These are phyloP conservation scores for Trichoderma arundinaceum DNA, from an alignment of 2,329 filamentous ascomycete species.

Conservation along the genomic window DNA sequence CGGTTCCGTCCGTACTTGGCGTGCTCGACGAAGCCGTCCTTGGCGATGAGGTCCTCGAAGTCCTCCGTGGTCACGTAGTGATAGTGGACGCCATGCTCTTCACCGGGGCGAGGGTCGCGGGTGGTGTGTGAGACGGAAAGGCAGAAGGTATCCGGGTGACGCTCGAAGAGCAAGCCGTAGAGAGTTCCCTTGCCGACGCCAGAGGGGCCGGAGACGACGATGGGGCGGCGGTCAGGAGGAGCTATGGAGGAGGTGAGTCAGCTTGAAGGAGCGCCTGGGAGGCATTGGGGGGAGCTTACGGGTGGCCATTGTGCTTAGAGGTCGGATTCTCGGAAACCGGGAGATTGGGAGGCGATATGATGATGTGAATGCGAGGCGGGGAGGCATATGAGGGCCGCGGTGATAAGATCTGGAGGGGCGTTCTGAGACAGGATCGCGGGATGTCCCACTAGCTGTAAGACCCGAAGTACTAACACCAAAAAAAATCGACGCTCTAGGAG, in stretches of 20 bases:
- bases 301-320: conserved; percentile 36
- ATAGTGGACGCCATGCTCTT: conserved; percentile 80
- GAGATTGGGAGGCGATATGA: conserved; percentile 12
- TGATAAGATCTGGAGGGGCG: conserved; percentile 20
- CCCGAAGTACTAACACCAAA: neutral
- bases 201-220: conserved; percentile 79
- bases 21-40: conserved; percentile 81
- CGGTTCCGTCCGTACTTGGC: conserved; percentile 84
- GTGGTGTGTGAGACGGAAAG: conserved; percentile 78
- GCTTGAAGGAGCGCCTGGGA: neutral
- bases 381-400: conserved; percentile 26
- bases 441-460: conserved; percentile 9
- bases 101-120: conserved; percentile 73
- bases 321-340: conserved; percentile 1
- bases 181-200: conserved; percentile 83
- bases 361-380: conserved; percentile 32
- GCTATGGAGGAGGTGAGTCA: conserved; percentile 27
- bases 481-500: neutral
- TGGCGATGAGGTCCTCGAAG: conserved; percentile 71
- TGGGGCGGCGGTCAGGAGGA: conserved; percentile 61
- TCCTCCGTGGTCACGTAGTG: conserved; percentile 71
- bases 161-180: conserved; percentile 70
- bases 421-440: conserved; percentile 13
- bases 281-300: conserved; percentile 30
- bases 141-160: conserved; percentile 57